Evolutionary conservation across 2,329 filamentous ascomycete genomes (phyloP).

Genomic region (Pyricularia sp.): DNA sequence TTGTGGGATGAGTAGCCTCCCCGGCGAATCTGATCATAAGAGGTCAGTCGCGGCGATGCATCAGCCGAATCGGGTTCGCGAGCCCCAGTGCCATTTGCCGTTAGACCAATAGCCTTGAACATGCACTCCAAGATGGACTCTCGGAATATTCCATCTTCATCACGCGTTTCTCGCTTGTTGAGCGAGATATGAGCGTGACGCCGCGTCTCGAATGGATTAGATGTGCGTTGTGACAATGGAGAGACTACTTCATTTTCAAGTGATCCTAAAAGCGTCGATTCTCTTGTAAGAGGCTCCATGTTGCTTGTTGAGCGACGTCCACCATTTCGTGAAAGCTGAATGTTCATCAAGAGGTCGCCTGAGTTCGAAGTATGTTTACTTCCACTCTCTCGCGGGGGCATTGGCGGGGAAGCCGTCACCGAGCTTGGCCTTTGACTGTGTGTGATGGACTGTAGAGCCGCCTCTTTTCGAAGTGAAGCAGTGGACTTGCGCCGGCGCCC

Average conservation of each 20-base stretch:
- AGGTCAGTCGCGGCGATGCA: conserved; percentile 74
- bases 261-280: conserved; percentile 17
- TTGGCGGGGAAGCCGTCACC: conserved; percentile 22
- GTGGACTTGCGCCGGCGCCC: conserved; percentile 63
- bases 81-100: conserved; percentile 54
- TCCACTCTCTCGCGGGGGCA: conserved; percentile 28
- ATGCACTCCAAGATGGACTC: conserved; percentile 91
- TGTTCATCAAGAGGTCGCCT: conserved; percentile 73
- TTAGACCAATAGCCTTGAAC: conserved; percentile 85
- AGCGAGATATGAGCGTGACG: conserved; percentile 38
- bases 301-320: conserved; percentile 31
- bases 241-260: conserved; percentile 27
- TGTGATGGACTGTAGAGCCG: conserved; percentile 57
- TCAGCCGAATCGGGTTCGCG: conserved; percentile 69
- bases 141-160: conserved; percentile 83
- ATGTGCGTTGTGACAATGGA: conserved; percentile 39
- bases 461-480: conserved; percentile 69
- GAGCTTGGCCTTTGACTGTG: conserved; percentile 34
- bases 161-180: conserved; percentile 70
- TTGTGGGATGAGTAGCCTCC: conserved; percentile 72
- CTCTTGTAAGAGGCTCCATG: conserved; percentile 13
- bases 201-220: conserved; percentile 48
- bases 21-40: conserved; percentile 71
- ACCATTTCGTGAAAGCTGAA: conserved; percentile 56
- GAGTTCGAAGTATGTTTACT: conserved; percentile 48